Evolutionary conservation across 805 yeast species (phyloP), one percentile per base, ranked within the genome.

Genomic region (Ogataea zsoltii): DNA sequence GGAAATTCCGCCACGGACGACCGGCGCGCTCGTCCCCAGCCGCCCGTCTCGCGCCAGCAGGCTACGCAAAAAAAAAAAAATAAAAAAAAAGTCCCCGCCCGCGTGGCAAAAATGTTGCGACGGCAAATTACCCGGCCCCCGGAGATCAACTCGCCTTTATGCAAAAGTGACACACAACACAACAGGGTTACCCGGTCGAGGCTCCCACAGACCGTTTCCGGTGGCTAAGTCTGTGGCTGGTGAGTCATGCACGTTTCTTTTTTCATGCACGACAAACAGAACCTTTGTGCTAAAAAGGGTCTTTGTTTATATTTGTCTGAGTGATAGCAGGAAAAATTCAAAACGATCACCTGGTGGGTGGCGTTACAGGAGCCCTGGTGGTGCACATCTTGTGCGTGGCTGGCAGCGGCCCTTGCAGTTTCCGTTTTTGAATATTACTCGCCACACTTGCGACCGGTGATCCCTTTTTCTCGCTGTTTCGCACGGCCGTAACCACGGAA

Each of bases 221-320:
- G 17, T 19, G 38, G 38, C 30, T 35, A 30, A 7, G 31, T 37
- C 26, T 37, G 40, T 10, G 32, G 40, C 31, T 37, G 40, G 40
- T 37, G 32, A 13, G 14, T 15, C 21, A 25, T 16, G 16, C 21
- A 26, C 40, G 40, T 37, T 37, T 37, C 40, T 37, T 37, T 37
- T 37, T 28, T 37, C 15, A 37, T 37, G 40, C 40, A 26, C 16
- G 32, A 28, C 23, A 28, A 36, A 25, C 40, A 37, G 25, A 37
- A 37, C 25, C 40, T 26, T 23, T 16, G 25, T 14, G 30, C 18
- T 15, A 21, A 15, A 35, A 35, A 35, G 30, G 19, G 38, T 12
- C 18, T 23, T 37, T 37, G 40, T 37, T 28, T 37, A 21, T 28
- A 15, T 37, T 37, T 37, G 30, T 16, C 25, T 26, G 23, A 37